Evolutionary conservation across 2,329 filamentous ascomycete genomes (phyloP), one percentile per base, ranked within the genome.

Genomic region (Sporothrix inflata): DNA sequence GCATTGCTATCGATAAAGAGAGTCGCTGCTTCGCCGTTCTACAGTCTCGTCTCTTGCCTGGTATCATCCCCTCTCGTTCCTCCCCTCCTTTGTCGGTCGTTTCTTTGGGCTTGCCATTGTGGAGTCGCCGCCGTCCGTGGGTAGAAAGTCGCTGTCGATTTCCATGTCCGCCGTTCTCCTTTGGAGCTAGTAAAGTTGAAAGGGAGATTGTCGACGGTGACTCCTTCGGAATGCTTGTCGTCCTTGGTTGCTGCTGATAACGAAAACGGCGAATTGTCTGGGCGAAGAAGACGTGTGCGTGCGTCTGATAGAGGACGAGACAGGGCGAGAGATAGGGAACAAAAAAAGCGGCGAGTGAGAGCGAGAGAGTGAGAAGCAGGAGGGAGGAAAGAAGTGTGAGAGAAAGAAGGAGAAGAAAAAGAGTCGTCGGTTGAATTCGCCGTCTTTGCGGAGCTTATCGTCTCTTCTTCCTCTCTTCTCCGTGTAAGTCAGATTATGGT

Each of bases 211-310:
- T n/a, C 21, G 16, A 19, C 11, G 9, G 38, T 42, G 38, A 40
- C n/a, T 63, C 34, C 21, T 4, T 49, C 19, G 47, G n/a, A 12
- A 9, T 45, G 27, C n/a, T 45, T 42, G 21, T 8, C 21, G n/a
- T 60, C 30, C 19, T 42, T 66, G 9, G 65, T 21, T n/a, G 65
- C 19, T 53, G n/a, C 45, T 38, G 65, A 67, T 67, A 67, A 67
- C 42, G 65, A 49, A n/a, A 53, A 67, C 65, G 65, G 65, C 65
- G 65, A 67, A 51, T 38, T 4, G 19, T 34, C 24, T 19, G 27
- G 45, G 11, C 45, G 65, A 34, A 34, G 30, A 34, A 6, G 30
- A 34, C 30, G 30, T 1, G 9, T 6, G 27, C 9, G 14, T 6
- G 16, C 45, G 65, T 67, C 45, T 67, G 45, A 21, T 40, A 24